Evolutionary conservation across 352 stramenopile species (phyloP), one percentile per base, ranked within the genome.

Genomic region (Phytophthora meadii): DNA sequence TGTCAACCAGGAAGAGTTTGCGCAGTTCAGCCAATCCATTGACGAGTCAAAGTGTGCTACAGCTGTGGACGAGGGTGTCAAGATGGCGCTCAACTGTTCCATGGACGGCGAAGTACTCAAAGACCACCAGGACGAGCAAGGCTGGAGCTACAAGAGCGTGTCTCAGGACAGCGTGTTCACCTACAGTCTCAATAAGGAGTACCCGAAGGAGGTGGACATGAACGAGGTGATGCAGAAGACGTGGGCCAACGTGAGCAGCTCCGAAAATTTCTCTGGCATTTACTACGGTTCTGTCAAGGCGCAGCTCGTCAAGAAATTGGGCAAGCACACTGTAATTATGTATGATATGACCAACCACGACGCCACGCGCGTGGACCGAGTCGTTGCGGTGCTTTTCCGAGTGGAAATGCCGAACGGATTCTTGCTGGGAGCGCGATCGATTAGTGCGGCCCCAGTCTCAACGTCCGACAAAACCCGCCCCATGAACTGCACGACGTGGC

Each of bases 261-360:
- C 68, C 7, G 63, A 80, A 47, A 62, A 58, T 58, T 61, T 76
- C 24, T 77, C 72, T 24, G 45, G 54, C 41, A 61, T 77, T 24
- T 76, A 74, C 58, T 76, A 72, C 44, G 65, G 63, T 9, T 70
- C 68, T 14, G 70, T 76, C 49, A 74, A 62, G 34, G 68, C 60
- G 24, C 64, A 70, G 47, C 56, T 74, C 15, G 59, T 77, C 11
- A 76, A 76, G 55, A 64, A 77, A 54, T 12, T 76, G 24, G 63
- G 48, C 37, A 70, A 73, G 28, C 42, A 76, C 40, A 28, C 49
- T 45, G 54, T 76, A n/a, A 64, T 79, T 22, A 55, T 77, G 59
- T 76, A 72, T 62, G 68, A 76, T 53, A 65, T 70, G 48, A 63
- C 68, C 55, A 77, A 74, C 55, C 51, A 74, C 54, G 68, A 74